phyloP scores from a whole-genome alignment of 176 grass and related monocot species.

The Bromus sterilis region DNA sequence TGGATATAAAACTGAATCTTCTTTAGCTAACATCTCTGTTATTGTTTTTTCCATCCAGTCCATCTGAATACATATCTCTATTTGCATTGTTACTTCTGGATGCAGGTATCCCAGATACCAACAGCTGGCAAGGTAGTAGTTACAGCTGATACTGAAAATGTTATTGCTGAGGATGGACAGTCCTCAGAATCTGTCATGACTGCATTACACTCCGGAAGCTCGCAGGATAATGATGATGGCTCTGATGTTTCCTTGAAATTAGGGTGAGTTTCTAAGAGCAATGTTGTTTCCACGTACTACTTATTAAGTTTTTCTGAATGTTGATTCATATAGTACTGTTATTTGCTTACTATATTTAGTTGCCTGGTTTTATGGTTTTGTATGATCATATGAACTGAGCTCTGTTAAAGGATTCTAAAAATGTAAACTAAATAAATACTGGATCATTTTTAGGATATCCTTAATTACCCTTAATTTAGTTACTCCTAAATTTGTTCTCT shows the following conservation, averaged over 20 bases:
- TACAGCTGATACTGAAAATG: slow-evolving; percentile 55
- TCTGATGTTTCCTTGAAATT: slow-evolving; percentile 85
- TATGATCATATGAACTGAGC: neutral
- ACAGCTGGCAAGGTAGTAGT: slow-evolving; percentile 31
- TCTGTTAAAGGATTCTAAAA: neutral
- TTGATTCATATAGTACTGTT: neutral
- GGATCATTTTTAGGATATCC: neutral
- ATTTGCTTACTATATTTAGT: no score
- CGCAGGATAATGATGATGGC: slow-evolving; percentile 85
- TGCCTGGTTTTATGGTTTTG: no score
- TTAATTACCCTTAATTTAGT: no score
- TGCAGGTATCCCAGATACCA: slow-evolving; percentile 55
- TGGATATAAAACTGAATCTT: slow-evolving; percentile 9
- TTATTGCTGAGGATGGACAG: slow-evolving; percentile 80
- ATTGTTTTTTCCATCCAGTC: neutral
- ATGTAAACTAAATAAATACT: neutral
- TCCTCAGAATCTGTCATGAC: slow-evolving; percentile 96
- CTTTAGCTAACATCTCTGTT: neutral
- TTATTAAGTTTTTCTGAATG: neutral
- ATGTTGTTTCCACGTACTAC: neutral
- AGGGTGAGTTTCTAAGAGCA: slow-evolving; percentile 31
- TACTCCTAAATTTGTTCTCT: neutral
- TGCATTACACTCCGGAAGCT: slow-evolving; percentile 62
- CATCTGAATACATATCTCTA: neutral
- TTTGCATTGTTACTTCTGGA: neutral